Percentiles rank a stretch among this genome's conserved stretches.
Conservation (phyloP, 2,329 filamentous ascomycete genomes). For the Curvularia spicifera region DNA sequence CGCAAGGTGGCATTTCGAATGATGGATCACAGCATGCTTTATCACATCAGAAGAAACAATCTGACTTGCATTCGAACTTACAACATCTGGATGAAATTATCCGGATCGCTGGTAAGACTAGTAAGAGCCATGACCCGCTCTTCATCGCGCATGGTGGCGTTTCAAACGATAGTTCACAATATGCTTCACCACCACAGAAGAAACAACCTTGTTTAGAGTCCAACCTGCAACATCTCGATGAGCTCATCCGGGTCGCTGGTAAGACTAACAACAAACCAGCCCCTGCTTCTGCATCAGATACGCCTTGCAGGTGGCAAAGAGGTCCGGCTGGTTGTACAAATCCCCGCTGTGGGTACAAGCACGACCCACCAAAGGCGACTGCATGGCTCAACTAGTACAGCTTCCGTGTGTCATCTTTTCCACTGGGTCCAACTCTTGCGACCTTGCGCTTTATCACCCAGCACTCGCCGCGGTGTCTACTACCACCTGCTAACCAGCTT, state of each 20-base stretch:
- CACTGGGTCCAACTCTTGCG: not conserved
- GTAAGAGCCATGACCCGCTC: not conserved
- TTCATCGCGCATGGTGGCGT: not conserved
- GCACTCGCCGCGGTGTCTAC: not conserved
- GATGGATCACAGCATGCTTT: not conserved
- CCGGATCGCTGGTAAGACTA: not conserved
- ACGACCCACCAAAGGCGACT: not conserved
- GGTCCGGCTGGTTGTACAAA: not conserved
- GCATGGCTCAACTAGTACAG: not conserved
- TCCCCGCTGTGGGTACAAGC: not conserved
- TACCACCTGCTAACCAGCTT: not conserved
- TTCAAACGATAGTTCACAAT: not conserved
- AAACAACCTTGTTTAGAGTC: not conserved
- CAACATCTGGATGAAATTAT: not conserved
- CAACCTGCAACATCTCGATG: not conserved
- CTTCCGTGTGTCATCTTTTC: not conserved
- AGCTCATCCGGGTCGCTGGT: not conserved
- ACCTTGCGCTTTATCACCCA: not conserved
- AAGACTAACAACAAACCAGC: not conserved
- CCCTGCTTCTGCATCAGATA: not conserved
- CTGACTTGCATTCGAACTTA: not conserved
- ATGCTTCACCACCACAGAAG: not conserved
- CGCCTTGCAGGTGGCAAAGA: not conserved
- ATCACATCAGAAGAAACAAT: not conserved
- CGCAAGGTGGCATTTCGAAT: not conserved